phyloP scores from a whole-genome alignment of 2,329 filamentous ascomycete species.

The Talaromyces sp. region DNA sequence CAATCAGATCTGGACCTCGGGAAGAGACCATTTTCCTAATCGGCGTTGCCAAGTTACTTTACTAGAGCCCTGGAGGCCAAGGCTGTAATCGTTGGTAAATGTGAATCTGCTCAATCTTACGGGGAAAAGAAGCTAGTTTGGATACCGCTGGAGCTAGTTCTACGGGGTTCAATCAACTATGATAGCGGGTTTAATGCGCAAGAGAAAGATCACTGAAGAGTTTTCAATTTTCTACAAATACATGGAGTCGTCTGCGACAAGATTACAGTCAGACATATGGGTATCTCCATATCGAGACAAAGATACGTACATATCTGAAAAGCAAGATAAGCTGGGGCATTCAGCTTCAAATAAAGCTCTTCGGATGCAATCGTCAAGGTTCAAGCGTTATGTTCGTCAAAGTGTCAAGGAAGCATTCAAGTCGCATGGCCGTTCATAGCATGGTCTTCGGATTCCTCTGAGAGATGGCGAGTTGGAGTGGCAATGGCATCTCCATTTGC shows the following conservation, averaged over 20 bases:
- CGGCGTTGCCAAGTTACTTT: background rate
- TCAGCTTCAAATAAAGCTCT: background rate
- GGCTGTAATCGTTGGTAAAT: too few species aligned
- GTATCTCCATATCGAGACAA: too few species aligned
- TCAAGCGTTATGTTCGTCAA: background rate
- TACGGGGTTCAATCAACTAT: too few species aligned
- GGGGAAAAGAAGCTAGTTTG: too few species aligned
- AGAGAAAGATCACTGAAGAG: too few species aligned
- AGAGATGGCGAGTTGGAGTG: background rate
- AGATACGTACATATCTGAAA: background rate
- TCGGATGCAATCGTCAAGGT: background rate
- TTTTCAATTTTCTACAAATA: too few species aligned
- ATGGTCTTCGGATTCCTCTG: background rate
- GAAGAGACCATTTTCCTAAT: slow-evolving; percentile 14
- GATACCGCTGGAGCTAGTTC: too few species aligned
- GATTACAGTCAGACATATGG: too few species aligned
- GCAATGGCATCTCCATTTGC: background rate
- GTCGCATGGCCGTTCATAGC: background rate
- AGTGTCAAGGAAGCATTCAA: background rate
- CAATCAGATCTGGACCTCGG: slow-evolving; percentile 2
- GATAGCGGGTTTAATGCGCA: too few species aligned
- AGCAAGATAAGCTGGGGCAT: background rate
- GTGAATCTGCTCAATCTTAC: too few species aligned
- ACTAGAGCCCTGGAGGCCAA: background rate
- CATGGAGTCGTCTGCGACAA: too few species aligned